Evolutionary conservation across 2,329 filamentous ascomycete species (phyloP).

Genomic region (Hirsutella minnesotensis): DNA sequence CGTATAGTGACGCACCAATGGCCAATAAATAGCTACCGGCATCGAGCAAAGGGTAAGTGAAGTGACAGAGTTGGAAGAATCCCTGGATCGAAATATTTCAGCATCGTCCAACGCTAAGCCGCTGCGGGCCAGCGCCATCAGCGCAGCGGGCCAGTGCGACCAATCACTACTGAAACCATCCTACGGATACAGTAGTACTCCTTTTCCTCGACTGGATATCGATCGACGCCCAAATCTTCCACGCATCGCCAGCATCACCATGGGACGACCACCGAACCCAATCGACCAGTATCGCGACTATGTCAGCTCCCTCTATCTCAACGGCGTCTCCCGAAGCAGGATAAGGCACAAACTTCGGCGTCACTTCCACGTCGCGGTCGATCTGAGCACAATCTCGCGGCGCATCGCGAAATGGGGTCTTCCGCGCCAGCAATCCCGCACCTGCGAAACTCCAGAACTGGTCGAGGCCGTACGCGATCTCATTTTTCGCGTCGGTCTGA

Average conservation of each 20-base stretch:
- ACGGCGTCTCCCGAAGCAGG: constrained; percentile 3
- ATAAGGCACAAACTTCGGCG: constrained; percentile 4
- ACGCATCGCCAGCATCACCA: background rate
- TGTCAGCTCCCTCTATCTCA: background rate
- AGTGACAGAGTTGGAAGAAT: too few relatives aligned
- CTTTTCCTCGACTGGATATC: too few relatives aligned
- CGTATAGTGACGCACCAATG: too few relatives aligned
- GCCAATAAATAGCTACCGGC: too few relatives aligned
- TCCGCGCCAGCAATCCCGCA: constrained; percentile 2
- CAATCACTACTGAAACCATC: background rate
- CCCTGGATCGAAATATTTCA: too few relatives aligned
- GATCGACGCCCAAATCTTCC: background rate
- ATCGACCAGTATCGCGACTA: constrained; percentile 5
- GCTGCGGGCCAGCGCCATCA: too few relatives aligned
- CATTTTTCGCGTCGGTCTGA: constrained; percentile 1
- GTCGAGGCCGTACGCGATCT: constrained; percentile 3
- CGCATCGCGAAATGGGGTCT: constrained; percentile 1
- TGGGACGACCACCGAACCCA: constrained; percentile 1
- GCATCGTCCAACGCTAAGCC: too few relatives aligned
- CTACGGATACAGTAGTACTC: background rate
- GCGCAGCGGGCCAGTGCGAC: too few relatives aligned
- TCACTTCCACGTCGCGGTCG: constrained; percentile 1
- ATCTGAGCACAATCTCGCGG: too few relatives aligned
- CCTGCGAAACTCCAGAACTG: constrained; percentile 4
- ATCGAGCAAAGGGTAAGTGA: too few relatives aligned